Percentiles rank a stretch among this genome's conserved stretches.
Evolutionary conservation across 1,284 basidiomycete species (phyloP).

Genomic region (Mrakiaceae sp.): DNA sequence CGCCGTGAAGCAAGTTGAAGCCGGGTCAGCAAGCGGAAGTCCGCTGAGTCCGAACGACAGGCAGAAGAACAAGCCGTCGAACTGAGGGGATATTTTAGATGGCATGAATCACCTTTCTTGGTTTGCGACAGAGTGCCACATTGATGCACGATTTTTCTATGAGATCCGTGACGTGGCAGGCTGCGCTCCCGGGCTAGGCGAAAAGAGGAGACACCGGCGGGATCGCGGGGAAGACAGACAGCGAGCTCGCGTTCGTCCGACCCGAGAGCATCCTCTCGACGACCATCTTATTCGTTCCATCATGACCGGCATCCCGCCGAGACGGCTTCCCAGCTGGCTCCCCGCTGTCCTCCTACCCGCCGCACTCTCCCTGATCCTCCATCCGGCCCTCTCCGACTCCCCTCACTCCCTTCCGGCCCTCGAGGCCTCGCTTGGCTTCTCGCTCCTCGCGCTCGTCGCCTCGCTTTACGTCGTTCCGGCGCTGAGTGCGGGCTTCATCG

Average conservation of each 20-base stretch:
- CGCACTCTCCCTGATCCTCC: constrained; percentile 18
- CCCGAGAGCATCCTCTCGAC: no score
- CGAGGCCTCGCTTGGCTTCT: constrained; percentile 60
- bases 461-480: constrained; percentile 62
- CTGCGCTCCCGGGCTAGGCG: no score
- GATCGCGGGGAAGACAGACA: not conserved
- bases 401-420: constrained; percentile 30
- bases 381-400: constrained; percentile 22
- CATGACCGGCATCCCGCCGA: constrained; percentile 7
- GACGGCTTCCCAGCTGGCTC: constrained; percentile 14
- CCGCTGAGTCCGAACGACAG: no score
- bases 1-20: no score
- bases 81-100: no score
- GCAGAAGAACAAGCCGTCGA: no score
- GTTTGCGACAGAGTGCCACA: no score
- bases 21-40: no score
- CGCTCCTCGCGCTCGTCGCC: constrained; percentile 62
- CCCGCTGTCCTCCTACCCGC: constrained; percentile 18
- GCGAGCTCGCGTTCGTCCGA: no score
- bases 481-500: constrained; percentile 59
- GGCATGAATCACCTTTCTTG: no score
- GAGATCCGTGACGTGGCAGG: no score
- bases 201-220: not conserved
- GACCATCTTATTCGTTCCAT: not conserved
- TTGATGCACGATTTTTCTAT: no score